A percentile compares a stretch with the other conserved stretches of the same genome.
These are phyloP conservation scores for Tricharina praecox DNA, from an alignment of 495 filamentous ascomycete species.

Conservation along the genomic window DNA sequence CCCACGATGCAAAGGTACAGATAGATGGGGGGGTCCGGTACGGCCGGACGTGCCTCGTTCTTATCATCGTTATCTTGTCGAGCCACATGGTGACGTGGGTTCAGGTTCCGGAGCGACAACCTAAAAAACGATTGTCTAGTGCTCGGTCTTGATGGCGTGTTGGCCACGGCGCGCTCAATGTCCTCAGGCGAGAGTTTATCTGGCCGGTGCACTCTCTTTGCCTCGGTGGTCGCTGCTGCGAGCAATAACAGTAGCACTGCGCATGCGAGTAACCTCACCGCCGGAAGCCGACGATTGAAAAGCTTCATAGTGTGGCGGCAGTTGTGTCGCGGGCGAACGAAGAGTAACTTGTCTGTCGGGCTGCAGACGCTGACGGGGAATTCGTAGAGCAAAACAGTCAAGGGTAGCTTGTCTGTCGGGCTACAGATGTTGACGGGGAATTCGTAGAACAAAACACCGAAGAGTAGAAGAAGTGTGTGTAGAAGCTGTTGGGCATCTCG, in stretches of 20 bases:
- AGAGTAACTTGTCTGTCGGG: too few relatives aligned
- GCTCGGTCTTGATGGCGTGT: neutral
- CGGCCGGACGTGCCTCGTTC: neutral
- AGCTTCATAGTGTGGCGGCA: slow-evolving; percentile 4
- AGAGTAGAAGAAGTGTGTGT: neutral
- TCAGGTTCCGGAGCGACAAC: neutral
- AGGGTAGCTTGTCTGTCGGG: too few relatives aligned
- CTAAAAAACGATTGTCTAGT: neutral
- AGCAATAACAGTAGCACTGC: slow-evolving; percentile 9
- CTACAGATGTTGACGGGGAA: neutral
- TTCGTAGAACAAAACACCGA: neutral
- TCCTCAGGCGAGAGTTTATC: slow-evolving; percentile 3
- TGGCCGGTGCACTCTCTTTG: slow-evolving; percentile 8
- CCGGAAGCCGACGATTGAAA: neutral
- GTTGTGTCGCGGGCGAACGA: too few relatives aligned
- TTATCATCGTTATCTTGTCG: neutral
- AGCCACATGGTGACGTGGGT: neutral
- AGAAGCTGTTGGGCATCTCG: neutral
- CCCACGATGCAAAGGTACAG: neutral
- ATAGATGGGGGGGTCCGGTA: neutral
- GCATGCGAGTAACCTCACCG: neutral
- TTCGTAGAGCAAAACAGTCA: too few relatives aligned
- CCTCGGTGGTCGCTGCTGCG: neutral
- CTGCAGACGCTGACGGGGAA: too few relatives aligned
- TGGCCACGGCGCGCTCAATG: neutral